Conservation (phyloP, 768 basidiomycete species). For the Pulveroboletus sp. region DNA sequence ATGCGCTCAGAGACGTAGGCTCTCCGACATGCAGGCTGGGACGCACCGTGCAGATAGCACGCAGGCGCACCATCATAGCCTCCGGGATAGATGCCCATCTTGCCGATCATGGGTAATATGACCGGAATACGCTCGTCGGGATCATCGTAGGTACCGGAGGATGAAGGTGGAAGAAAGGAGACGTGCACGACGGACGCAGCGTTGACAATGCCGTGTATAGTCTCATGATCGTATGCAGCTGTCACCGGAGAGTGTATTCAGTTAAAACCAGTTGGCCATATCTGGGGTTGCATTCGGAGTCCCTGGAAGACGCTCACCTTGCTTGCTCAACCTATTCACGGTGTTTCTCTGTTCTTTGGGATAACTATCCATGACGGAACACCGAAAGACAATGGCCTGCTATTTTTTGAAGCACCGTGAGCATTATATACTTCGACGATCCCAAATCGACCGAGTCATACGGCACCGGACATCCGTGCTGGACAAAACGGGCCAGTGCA, state of each 20-base stretch:
- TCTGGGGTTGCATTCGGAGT: neutral
- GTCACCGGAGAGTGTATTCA: neutral
- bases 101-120: conserved; percentile 26
- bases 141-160: conserved; percentile 8
- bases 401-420: neutral
- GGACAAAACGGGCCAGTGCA: too few relatives aligned
- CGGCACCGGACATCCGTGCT: too few relatives aligned
- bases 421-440: too few relatives aligned
- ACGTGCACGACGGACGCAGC: conserved; percentile 21
- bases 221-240: conserved; percentile 22
- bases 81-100: conserved; percentile 18
- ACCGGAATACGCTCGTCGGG: conserved; percentile 11
- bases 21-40: too few relatives aligned
- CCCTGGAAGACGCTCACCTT: conserved; percentile 9
- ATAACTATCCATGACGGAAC: conserved; percentile 45
- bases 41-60: conserved; percentile 21
- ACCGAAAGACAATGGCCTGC: too few relatives aligned
- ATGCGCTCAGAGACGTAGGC: neutral
- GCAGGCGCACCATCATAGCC: conserved; percentile 3
- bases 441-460: too few relatives aligned
- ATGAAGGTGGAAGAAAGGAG: conserved; percentile 21
- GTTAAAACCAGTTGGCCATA: neutral
- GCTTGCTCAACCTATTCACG: conserved; percentile 23
- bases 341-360: conserved; percentile 29
- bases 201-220: conserved; percentile 21